Conservation (phyloP, 805 yeast genomes). For the Kockiozyma suomiensis region DNA sequence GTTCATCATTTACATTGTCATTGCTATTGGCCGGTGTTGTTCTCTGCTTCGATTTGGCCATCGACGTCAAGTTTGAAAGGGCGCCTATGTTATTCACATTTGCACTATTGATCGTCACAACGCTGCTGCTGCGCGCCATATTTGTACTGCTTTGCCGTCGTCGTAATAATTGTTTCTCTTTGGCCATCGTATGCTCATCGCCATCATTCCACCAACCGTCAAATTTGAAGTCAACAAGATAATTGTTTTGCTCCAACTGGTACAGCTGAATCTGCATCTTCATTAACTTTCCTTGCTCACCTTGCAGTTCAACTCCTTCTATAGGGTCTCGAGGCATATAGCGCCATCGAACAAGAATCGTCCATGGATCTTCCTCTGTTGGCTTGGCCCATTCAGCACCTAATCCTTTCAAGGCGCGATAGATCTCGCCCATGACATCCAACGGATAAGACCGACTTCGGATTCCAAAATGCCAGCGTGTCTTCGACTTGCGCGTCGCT, state of each 20-base stretch:
- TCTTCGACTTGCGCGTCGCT: constrained; percentile 78
- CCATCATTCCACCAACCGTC: constrained; percentile 85
- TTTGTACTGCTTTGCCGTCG: constrained; percentile 27
- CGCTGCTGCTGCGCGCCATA: constrained; percentile 20
- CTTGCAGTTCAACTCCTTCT: constrained; percentile 34
- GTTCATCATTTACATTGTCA: background rate
- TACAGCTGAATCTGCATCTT: constrained; percentile 96
- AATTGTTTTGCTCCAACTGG: constrained; percentile 93
- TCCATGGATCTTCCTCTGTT: constrained; percentile 81
- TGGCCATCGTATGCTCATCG: constrained; percentile 32
- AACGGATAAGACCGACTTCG: constrained; percentile 93
- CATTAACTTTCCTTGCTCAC: constrained; percentile 54
- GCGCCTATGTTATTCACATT: constrained; percentile 24
- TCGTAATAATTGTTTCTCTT: constrained; percentile 29
- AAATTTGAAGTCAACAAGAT: constrained; percentile 93
- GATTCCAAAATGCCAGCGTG: constrained; percentile 98
- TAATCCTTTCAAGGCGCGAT: constrained; percentile 85
- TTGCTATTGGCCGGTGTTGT: background rate
- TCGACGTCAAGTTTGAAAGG: constrained; percentile 26
- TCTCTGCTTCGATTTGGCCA: constrained; percentile 3
- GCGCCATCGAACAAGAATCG: constrained; percentile 92
- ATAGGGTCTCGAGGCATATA: constrained; percentile 52
- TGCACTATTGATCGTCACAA: constrained; percentile 28
- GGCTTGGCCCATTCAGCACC: constrained; percentile 99
- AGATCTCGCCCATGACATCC: constrained; percentile 98